Evolutionary conservation across 169 alveolate genomes (phyloP).

Genomic region (Theileria sp.): DNA sequence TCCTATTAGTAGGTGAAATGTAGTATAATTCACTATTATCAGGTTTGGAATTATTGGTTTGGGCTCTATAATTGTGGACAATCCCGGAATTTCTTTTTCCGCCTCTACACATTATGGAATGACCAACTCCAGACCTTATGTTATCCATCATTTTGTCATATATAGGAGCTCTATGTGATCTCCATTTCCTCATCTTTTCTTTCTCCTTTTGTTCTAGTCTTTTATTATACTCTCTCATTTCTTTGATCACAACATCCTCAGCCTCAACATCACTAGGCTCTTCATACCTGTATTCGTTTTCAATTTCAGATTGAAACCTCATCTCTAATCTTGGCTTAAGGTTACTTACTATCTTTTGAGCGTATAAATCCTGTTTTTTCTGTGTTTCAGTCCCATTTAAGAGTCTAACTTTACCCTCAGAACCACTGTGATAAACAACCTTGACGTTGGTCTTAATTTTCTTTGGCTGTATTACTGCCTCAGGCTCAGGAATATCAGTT

Average conservation of each 20-base stretch:
- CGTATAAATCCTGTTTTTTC: slow-evolving; percentile 25
- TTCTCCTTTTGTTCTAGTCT: slow-evolving; percentile 2
- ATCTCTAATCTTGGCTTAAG: neutral
- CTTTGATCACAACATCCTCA: neutral
- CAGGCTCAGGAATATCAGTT: slow-evolving; percentile 20
- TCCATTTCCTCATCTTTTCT: slow-evolving; percentile 17
- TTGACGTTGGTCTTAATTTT: slow-evolving; percentile 8
- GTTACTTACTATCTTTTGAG: slow-evolving; percentile 5
- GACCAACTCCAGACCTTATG: neutral
- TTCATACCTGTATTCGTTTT: neutral
- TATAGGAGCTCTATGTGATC: slow-evolving; percentile 13
- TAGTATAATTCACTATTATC: neutral
- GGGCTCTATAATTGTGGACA: neutral
- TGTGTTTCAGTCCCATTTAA: neutral
- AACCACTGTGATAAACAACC: neutral
- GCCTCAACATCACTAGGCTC: neutral
- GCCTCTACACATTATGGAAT: slow-evolving; percentile 11
- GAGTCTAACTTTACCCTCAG: neutral
- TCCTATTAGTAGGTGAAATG: neutral
- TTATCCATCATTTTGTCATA: slow-evolving; percentile 13
- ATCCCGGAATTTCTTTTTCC: slow-evolving; percentile 12
- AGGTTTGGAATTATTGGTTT: neutral
- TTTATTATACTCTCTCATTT: slow-evolving; percentile 6
- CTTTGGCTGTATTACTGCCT: neutral
- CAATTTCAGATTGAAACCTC: neutral